A percentile compares a stretch with the other conserved stretches of the same genome.
Conservation (phyloP, 139 green algal species). For the Picochlorum sp. region DNA sequence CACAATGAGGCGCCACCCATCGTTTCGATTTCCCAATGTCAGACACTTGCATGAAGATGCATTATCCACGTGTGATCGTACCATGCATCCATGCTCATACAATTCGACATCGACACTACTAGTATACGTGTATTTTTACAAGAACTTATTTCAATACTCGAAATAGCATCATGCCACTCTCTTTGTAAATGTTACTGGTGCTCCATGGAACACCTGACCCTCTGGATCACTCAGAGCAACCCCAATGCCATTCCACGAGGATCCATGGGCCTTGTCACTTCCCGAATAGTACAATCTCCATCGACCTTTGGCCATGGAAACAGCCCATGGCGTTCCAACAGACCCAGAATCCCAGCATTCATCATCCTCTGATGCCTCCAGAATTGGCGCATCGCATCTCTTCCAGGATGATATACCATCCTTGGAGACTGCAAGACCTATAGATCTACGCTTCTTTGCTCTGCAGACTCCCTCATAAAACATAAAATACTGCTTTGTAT, state of each 20-base stretch:
- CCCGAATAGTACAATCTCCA: constrained; percentile 83
- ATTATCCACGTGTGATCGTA: too few species aligned
- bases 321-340: constrained; percentile 69
- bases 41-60: too few species aligned
- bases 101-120: too few species aligned
- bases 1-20: too few species aligned
- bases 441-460: constrained; percentile 44
- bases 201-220: constrained; percentile 13
- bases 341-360: constrained; percentile 64
- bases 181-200: constrained; percentile 25
- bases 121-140: too few species aligned
- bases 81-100: too few species aligned
- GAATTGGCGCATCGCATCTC: constrained; percentile 22
- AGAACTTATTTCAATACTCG: too few species aligned
- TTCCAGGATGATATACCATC: constrained; percentile 58
- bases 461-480: constrained; percentile 79
- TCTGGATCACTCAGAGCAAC: constrained; percentile 37
- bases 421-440: constrained; percentile 66
- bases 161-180: background rate
- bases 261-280: background rate
- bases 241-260: constrained; percentile 43
- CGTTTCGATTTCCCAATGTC: too few species aligned
- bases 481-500: constrained; percentile 75
- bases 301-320: constrained; percentile 60
- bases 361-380: constrained; percentile 11